Conservation (phyloP, 495 filamentous ascomycete species). For the Neurospora hispaniola region DNA sequence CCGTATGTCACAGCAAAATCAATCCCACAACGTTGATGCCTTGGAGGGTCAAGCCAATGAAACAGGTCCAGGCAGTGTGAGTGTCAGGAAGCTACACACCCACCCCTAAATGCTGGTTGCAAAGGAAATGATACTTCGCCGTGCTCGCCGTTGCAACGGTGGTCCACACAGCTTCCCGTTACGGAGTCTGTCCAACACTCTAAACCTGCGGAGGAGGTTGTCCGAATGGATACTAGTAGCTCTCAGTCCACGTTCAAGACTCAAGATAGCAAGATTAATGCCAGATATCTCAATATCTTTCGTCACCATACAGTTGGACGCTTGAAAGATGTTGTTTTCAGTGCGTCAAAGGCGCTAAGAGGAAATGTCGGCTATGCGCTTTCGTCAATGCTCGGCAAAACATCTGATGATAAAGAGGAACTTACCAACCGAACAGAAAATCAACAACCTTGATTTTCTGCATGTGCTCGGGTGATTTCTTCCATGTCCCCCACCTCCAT, state of each 20-base stretch:
- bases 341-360: not conserved
- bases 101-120: not conserved
- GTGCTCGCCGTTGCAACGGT: not conserved
- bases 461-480: not conserved
- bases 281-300: not conserved
- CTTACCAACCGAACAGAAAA: not conserved
- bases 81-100: not conserved
- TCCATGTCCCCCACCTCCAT: not conserved
- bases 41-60: not conserved
- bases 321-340: not conserved
- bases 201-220: not conserved
- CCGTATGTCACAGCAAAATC: not conserved
- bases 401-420: not conserved
- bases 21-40: not conserved
- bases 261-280: not conserved
- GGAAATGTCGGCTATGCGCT: not conserved
- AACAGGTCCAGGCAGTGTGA: not conserved
- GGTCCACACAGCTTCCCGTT: not conserved
- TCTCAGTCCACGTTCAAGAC: not conserved
- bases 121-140: not conserved
- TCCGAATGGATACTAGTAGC: not conserved
- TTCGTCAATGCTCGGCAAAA: not conserved
- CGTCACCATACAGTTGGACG: not conserved
- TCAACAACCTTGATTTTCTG: not conserved
- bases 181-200: not conserved